phyloP scores from a whole-genome alignment of 2,329 filamentous ascomycete species.

The Amesomyces nigricolor region DNA sequence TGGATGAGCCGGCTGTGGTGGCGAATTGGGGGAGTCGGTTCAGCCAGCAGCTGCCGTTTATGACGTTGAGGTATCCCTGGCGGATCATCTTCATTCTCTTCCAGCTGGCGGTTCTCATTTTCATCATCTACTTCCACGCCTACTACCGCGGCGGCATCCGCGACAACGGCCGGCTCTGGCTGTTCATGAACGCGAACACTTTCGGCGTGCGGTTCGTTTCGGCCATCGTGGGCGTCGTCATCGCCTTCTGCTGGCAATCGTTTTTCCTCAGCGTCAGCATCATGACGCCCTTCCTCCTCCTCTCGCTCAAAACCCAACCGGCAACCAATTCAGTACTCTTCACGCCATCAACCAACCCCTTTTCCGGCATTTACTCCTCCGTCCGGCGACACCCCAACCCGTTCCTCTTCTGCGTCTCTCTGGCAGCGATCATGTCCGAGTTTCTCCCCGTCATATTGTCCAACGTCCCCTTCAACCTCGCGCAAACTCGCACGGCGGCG shows the following conservation, averaged over 20 bases:
- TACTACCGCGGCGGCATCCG: slow-evolving; percentile 31
- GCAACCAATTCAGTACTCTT: slow-evolving; percentile 37
- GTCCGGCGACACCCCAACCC: slow-evolving; percentile 32
- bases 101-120: slow-evolving; percentile 30
- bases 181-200: slow-evolving; percentile 35
- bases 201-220: slow-evolving; percentile 42
- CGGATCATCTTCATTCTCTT: slow-evolving; percentile 31
- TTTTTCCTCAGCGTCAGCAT: slow-evolving; percentile 41
- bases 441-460: slow-evolving; percentile 46
- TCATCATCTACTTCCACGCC: slow-evolving; percentile 39
- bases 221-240: slow-evolving; percentile 36
- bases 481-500: slow-evolving; percentile 36
- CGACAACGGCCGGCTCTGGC: slow-evolving; percentile 22
- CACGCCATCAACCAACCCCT: slow-evolving; percentile 40
- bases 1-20: not conserved
- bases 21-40: slow-evolving; percentile 4
- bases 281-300: slow-evolving; percentile 40
- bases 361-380: slow-evolving; percentile 39
- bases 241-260: slow-evolving; percentile 38
- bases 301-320: slow-evolving; percentile 33
- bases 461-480: slow-evolving; percentile 44
- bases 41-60: slow-evolving; percentile 29
- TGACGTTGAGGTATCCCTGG: slow-evolving; percentile 34
- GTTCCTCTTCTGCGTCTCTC: slow-evolving; percentile 38
- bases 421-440: slow-evolving; percentile 43